Evolutionary conservation across 1,284 basidiomycete species (phyloP).

Genomic region (Gymnopus androsaceus): DNA sequence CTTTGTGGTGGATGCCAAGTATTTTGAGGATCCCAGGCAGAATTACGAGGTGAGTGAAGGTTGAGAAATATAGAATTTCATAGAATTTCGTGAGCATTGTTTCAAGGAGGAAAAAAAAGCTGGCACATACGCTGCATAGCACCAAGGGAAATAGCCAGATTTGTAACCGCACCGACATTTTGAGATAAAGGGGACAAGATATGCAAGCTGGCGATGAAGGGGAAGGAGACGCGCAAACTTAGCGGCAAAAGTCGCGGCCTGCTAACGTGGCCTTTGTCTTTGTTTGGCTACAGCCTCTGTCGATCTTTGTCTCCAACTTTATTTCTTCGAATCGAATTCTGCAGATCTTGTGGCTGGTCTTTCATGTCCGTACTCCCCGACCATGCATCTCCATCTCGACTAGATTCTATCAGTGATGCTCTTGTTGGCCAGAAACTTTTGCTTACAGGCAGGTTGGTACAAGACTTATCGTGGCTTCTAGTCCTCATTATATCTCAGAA

Average conservation of each 20-base stretch:
- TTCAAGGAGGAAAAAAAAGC: too few relatives aligned
- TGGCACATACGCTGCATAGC: slow-evolving; percentile 78
- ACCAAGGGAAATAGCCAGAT: slow-evolving; percentile 84
- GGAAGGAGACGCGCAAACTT: neutral
- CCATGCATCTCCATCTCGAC: slow-evolving; percentile 37
- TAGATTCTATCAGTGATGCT: slow-evolving; percentile 34
- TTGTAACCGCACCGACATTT: slow-evolving; percentile 62
- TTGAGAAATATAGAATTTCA: too few relatives aligned
- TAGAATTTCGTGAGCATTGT: too few relatives aligned
- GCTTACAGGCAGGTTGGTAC: slow-evolving; percentile 46
- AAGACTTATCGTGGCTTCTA: slow-evolving; percentile 6
- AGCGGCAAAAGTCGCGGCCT: neutral
- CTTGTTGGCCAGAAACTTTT: slow-evolving; percentile 46
- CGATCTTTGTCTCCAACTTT: too few relatives aligned
- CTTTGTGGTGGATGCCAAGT: slow-evolving; percentile 48
- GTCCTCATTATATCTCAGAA: slow-evolving; percentile 33
- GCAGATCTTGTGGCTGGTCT: neutral
- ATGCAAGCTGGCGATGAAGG: neutral
- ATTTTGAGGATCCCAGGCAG: too few relatives aligned
- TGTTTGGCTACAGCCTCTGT: neutral
- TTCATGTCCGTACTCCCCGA: slow-evolving; percentile 7
- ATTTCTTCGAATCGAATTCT: too few relatives aligned
- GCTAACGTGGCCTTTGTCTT: neutral
- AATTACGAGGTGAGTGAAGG: neutral
- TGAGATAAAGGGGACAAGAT: neutral